Evolutionary conservation across 1,139 yeast species (phyloP).

Genomic region (Taphrina confusa): DNA sequence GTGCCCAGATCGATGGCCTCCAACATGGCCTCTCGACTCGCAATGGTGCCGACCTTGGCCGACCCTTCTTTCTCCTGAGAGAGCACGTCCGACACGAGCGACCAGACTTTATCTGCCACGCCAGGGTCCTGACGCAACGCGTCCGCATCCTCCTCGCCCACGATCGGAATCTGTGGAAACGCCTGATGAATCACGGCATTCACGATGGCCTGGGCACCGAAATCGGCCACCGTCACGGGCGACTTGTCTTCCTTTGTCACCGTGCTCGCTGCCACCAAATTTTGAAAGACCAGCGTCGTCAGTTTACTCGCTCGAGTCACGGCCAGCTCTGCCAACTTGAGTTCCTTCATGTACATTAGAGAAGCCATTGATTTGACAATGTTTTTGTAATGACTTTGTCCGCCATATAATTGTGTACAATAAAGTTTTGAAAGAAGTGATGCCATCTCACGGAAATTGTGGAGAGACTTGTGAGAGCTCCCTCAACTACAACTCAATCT

Average conservation of each 20-base stretch:
- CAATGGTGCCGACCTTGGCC: slow-evolving; percentile 47
- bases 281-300: slow-evolving; percentile 68
- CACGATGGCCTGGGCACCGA: slow-evolving; percentile 91
- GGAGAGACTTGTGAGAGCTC: not conserved
- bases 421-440: not conserved
- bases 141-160: slow-evolving; percentile 90
- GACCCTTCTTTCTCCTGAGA: slow-evolving; percentile 43
- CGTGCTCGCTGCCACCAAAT: slow-evolving; percentile 56
- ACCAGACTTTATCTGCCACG: slow-evolving; percentile 51
- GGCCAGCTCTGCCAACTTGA: slow-evolving; percentile 50
- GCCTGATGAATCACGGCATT: slow-evolving; percentile 76
- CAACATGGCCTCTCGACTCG: slow-evolving; percentile 55
- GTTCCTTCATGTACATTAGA: slow-evolving; percentile 23
- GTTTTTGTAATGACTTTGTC: not conserved
- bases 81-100: slow-evolving; percentile 42
- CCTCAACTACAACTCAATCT: not conserved
- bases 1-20: slow-evolving; percentile 72
- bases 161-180: slow-evolving; percentile 81
- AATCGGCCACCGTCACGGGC: slow-evolving; percentile 98
- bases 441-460: slow-evolving; percentile 4
- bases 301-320: slow-evolving; percentile 82
- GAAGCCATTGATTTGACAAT: slow-evolving; percentile 11
- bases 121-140: slow-evolving; percentile 57
- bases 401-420: not conserved
- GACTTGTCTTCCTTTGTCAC: slow-evolving; percentile 84